Evolutionary conservation across 768 basidiomycete genomes (phyloP), one percentile per base, ranked within the genome.

Genomic region (Trametes elegans): DNA sequence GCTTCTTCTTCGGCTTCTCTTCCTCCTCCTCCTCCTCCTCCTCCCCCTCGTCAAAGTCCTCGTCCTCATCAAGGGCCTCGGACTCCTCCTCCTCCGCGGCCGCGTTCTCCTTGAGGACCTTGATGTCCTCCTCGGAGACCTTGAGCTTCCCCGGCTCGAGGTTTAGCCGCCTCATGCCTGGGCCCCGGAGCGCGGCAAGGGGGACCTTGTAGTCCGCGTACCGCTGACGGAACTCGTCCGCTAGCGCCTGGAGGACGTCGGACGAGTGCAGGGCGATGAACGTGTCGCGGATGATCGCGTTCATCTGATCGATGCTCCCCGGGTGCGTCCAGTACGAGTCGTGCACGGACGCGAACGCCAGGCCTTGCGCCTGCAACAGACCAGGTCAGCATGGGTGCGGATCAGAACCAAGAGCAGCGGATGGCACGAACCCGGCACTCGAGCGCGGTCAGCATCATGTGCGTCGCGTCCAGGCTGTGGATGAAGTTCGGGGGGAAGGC

Each of bases 241-340:
- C 74, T 0, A 98, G 81, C 62, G 80, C 82, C 19, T 72, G 72
- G 5, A 98, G 80, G 7, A 98, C 83, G 67, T 95, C 87, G 7
- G 90, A 88, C 16, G 88, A 88, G 70, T 99, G 96, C 14, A 98
- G 78, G 0, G 88, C 84, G 53, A 98, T 89, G 70, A 99, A 99
- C 0, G 91, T 93, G 39, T 95, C 89, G 26, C 96, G 88, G 64
- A 98, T 96, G 62, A 90, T 78, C 42, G 76, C 77, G 0, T 92
- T 90, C 93, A 98, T 96, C 47, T 83, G 73, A 71, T 97, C 91
- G 49, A 98, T 87, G 60, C 79, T 81, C 40, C 74, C 81, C 0
- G 97, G 88, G 66, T 99, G 97, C 3, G 96, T 98, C 97, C 97
- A 99, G 73, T 98, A 99, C 0, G 97, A 98, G 67, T 99, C 97